Conservation (phyloP, 73 alveolate genomes). For the Tetrahymena elliotti region DNA sequence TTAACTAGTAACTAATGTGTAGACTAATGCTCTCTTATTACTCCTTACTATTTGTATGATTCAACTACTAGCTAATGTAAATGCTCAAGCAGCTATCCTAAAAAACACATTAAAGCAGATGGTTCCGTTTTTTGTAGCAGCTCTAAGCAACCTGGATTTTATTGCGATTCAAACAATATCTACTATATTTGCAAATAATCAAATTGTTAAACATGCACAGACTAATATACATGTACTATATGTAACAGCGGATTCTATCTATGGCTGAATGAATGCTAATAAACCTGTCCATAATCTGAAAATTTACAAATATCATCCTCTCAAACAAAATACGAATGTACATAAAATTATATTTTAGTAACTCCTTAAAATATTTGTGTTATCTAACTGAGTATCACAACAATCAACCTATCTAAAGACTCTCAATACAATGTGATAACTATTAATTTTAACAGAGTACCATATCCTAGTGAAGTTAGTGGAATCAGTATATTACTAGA, state of each 20-base stretch:
- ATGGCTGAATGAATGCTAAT: not conserved
- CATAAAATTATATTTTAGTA: not conserved
- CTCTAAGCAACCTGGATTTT: not conserved
- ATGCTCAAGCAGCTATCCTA: not conserved
- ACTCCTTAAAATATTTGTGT: not conserved
- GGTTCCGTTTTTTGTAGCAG: not conserved
- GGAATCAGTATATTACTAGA: not conserved
- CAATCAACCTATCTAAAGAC: not conserved
- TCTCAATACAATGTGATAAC: not conserved
- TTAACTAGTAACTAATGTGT: not conserved
- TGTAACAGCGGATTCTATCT: not conserved
- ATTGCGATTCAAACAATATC: not conserved
- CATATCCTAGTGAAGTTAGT: not conserved
- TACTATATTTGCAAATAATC: not conserved
- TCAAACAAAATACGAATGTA: not conserved
- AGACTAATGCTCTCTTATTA: not conserved
- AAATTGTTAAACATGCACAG: not conserved
- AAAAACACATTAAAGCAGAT: too few species aligned
- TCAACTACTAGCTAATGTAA: not conserved
- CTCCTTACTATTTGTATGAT: not conserved
- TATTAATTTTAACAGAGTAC: not conserved
- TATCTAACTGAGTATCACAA: not conserved
- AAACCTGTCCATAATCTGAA: not conserved
- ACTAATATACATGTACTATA: not conserved
- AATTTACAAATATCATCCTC: not conserved